Evolutionary conservation across 768 basidiomycete genomes (phyloP).

Genomic region (Cyathus striatus): DNA sequence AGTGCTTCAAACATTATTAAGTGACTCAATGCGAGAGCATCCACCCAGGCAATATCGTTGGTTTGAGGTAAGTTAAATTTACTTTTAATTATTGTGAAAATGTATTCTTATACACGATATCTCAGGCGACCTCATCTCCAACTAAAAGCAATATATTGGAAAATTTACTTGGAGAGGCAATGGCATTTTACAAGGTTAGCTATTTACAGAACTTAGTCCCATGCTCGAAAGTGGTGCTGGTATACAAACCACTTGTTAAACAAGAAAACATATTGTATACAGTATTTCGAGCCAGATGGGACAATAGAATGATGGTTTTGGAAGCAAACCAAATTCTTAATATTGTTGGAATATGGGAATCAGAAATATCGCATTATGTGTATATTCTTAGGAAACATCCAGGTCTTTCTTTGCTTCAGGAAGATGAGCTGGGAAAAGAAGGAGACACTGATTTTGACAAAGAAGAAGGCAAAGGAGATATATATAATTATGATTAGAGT

Average conservation of each 20-base stretch:
- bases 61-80: background rate
- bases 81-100: background rate
- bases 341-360: background rate
- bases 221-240: too few species aligned
- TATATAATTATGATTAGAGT: too few species aligned
- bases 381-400: background rate
- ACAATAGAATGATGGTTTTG: background rate
- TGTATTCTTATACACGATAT: background rate
- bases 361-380: background rate
- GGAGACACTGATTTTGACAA: background rate
- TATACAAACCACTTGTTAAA: background rate
- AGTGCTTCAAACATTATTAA: background rate
- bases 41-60: too few species aligned
- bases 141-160: background rate
- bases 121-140: background rate
- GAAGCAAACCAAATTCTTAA: background rate
- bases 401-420: background rate
- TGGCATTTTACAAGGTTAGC: background rate
- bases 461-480: background rate
- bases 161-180: background rate
- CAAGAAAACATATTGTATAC: background rate
- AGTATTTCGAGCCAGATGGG: background rate
- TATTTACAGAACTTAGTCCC: background rate
- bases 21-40: background rate
- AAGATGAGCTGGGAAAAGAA: background rate